Conservation (phyloP, 2,329 filamentous ascomycete species). For the Botrytis cinerea region DNA sequence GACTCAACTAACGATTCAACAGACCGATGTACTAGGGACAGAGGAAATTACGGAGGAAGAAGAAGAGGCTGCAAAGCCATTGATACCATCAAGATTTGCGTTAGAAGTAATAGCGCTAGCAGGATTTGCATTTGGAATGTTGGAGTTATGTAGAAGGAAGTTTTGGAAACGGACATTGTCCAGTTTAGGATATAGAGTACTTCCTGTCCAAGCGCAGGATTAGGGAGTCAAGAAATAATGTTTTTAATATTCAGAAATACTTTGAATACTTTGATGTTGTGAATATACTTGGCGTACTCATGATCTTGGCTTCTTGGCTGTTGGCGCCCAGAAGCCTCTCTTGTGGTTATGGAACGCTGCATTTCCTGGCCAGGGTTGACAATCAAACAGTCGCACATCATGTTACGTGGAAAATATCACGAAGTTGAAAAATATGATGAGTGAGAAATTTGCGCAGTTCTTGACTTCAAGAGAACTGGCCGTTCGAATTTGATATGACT, state of each 20-base stretch:
- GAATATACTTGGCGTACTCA: background rate
- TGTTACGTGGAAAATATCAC: background rate
- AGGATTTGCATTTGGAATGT: background rate
- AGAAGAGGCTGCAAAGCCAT: background rate
- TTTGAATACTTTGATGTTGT: background rate
- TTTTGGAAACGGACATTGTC: background rate
- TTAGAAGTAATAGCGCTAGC: background rate
- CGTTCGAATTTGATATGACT: background rate
- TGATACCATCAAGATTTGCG: background rate
- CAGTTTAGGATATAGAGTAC: background rate
- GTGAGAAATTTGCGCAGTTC: background rate
- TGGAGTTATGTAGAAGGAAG: background rate
- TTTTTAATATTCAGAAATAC: background rate
- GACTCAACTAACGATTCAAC: background rate
- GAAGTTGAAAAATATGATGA: background rate
- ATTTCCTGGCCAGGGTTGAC: background rate
- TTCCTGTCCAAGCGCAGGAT: background rate
- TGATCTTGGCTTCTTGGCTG: background rate
- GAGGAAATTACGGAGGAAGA: background rate
- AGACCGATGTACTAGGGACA: background rate
- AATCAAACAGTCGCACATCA: background rate
- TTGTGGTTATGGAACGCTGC: background rate
- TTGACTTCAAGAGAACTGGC: slow-evolving; percentile 10
- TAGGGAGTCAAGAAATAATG: background rate
- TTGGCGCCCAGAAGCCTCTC: background rate